These are phyloP conservation scores for Cynanchum wilfordii DNA, from an alignment of 257 asterid genomes.

Conservation along the genomic window DNA sequence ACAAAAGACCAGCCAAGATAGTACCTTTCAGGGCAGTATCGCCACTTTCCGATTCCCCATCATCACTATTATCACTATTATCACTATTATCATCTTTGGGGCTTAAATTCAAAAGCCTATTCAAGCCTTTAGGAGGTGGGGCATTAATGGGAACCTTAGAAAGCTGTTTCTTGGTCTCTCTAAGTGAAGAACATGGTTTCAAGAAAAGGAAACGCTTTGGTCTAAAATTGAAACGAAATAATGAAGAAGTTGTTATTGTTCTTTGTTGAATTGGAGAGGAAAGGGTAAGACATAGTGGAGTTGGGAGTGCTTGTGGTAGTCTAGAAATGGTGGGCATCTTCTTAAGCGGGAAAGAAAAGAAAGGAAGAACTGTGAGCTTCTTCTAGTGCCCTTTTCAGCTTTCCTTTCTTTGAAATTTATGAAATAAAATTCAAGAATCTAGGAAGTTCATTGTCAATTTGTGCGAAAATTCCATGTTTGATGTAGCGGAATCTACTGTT, in stretches of 20 bases:
- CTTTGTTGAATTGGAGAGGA: slow-evolving; percentile 37
- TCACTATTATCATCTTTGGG: slow-evolving; percentile 46
- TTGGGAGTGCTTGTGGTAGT: slow-evolving; percentile 30
- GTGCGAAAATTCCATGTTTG: background rate
- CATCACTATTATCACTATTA: slow-evolving; percentile 25
- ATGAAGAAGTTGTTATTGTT: slow-evolving; percentile 24
- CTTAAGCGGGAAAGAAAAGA: slow-evolving; percentile 10
- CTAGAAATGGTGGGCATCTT: slow-evolving; percentile 73
- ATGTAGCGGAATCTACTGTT: slow-evolving; percentile 12
- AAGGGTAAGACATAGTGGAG: slow-evolving; percentile 44
- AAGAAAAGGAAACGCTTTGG: slow-evolving; percentile 64
- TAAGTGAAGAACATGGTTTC: slow-evolving; percentile 78
- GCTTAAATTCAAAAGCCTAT: slow-evolving; percentile 50
- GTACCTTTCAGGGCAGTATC: slow-evolving; percentile 72
- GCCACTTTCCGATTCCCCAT: slow-evolving; percentile 23
- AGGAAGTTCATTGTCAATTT: background rate
- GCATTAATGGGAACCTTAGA: slow-evolving; percentile 51
- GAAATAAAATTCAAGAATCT: slow-evolving; percentile 2
- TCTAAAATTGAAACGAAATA: slow-evolving; percentile 37
- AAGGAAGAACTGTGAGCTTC: slow-evolving; percentile 6
- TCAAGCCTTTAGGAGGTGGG: slow-evolving; percentile 62
- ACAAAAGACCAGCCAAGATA: slow-evolving; percentile 44
- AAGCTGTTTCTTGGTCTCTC: slow-evolving; percentile 68
- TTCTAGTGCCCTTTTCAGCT: background rate
- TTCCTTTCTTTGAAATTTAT: background rate